Conservation (phyloP, 441 rosid genomes). For the Syzygium syzygioides region DNA sequence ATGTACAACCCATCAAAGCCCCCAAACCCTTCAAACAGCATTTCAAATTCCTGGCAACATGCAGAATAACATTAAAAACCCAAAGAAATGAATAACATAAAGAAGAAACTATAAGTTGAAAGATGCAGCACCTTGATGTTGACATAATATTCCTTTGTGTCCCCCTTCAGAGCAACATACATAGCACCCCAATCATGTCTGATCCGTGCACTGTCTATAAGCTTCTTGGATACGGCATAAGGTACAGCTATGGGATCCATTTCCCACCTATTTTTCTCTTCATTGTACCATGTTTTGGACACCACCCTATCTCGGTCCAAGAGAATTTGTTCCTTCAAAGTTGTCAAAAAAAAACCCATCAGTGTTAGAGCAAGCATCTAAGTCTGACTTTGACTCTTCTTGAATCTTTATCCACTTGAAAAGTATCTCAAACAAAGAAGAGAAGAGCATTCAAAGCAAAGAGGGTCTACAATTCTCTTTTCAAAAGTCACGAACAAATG, state of each 20-base stretch:
- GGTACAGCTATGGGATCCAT: constrained; percentile 86
- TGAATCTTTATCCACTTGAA: neutral
- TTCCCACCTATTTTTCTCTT: constrained; percentile 82
- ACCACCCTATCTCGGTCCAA: constrained; percentile 88
- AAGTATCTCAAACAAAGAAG: neutral
- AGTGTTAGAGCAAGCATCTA: neutral
- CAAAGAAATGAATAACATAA: constrained; percentile 4
- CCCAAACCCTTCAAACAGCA: constrained; percentile 82
- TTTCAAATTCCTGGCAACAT: constrained; percentile 68
- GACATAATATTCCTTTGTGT: constrained; percentile 68
- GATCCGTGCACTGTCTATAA: constrained; percentile 72
- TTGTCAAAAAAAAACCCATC: neutral
- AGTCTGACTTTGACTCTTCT: neutral
- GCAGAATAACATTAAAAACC: neutral
- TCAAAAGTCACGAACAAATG: neutral
- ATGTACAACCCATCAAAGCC: constrained; percentile 91
- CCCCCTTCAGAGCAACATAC: constrained; percentile 80
- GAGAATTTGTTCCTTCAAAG: constrained; percentile 71
- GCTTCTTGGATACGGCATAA: constrained; percentile 79
- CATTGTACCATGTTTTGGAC: constrained; percentile 85
- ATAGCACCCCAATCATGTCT: constrained; percentile 95
- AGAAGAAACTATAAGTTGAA: neutral
- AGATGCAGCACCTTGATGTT: constrained; percentile 60
- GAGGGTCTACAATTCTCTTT: neutral
- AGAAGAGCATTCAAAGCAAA: neutral